These are phyloP conservation scores for Penicillium angulare DNA, from an alignment of 495 filamentous ascomycete species.

Conservation along the genomic window DNA sequence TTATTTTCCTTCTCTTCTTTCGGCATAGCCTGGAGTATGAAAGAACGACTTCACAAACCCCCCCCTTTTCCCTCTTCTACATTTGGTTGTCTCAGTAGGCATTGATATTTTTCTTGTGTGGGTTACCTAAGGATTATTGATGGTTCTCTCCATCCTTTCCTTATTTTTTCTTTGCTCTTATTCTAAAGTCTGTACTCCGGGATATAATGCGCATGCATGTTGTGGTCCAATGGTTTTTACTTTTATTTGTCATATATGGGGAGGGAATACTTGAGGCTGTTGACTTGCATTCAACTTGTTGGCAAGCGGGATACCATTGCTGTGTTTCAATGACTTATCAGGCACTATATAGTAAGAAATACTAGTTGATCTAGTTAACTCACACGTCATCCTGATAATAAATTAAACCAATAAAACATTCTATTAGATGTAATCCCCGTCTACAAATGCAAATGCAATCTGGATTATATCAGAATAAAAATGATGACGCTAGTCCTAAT, in stretches of 20 bases:
- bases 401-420: no score
- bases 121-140: not conserved
- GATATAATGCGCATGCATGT: no score
- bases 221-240: not conserved
- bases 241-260: not conserved
- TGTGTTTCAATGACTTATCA: no score
- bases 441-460: no score
- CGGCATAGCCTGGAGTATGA: conserved; percentile 47
- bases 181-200: not conserved
- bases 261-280: not conserved
- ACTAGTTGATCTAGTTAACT: no score
- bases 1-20: conserved; percentile 21
- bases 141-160: not conserved
- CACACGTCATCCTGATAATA: no score
- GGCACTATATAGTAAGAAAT: no score
- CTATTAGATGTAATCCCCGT: no score
- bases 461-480: not conserved
- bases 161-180: not conserved
- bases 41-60: conserved; percentile 33
- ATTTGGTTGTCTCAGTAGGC: conserved; percentile 25
- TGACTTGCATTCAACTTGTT: not conserved
- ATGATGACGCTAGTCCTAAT: conserved; percentile 31
- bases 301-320: not conserved
- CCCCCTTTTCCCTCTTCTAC: conserved; percentile 5
- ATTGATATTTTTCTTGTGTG: not conserved